Percentiles rank a stretch among this genome's conserved stretches.
phyloP scores from a whole-genome alignment of 352 stramenopile species.

The Phytophthora boehmeriae region DNA sequence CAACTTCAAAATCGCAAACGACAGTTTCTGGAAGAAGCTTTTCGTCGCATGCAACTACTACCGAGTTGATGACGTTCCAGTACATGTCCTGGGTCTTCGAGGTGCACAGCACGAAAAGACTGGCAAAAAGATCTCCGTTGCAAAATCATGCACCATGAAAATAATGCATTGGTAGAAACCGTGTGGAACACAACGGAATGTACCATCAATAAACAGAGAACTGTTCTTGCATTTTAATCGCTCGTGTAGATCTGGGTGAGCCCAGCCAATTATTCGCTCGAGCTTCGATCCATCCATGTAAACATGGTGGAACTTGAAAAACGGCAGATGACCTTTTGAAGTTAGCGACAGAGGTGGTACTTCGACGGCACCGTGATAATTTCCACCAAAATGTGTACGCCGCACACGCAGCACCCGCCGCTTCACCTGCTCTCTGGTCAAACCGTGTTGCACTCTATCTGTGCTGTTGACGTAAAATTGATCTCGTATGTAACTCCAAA shows the following conservation, averaged over 20 bases:
- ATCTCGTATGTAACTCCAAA: background rate
- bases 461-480: background rate
- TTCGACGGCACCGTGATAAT: constrained; percentile 1
- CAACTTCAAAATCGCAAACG: too few relatives aligned
- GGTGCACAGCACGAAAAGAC: constrained; percentile 2
- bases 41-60: constrained; percentile 1
- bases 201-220: too few relatives aligned
- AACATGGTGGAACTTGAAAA: constrained; percentile 1
- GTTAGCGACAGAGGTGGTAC: background rate
- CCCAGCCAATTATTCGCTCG: constrained; percentile 3
- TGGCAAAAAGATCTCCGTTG: constrained; percentile 1
- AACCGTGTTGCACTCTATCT: background rate
- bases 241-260: background rate
- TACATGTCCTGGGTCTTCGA: constrained; percentile 6
- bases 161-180: constrained; percentile 2
- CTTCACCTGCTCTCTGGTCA: background rate
- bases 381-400: too few relatives aligned
- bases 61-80: constrained; percentile 1
- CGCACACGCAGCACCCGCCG: constrained; percentile 2
- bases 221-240: constrained; percentile 6
- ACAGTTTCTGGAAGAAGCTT: constrained; percentile 4
- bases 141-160: constrained; percentile 2
- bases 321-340: background rate
- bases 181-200: background rate
- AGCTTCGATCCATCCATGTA: constrained; percentile 3